A percentile compares a stretch with the other conserved stretches of the same genome.
Evolutionary conservation across 371 early-diverging fungal species (phyloP).

Genomic region (Mortierella sp.): DNA sequence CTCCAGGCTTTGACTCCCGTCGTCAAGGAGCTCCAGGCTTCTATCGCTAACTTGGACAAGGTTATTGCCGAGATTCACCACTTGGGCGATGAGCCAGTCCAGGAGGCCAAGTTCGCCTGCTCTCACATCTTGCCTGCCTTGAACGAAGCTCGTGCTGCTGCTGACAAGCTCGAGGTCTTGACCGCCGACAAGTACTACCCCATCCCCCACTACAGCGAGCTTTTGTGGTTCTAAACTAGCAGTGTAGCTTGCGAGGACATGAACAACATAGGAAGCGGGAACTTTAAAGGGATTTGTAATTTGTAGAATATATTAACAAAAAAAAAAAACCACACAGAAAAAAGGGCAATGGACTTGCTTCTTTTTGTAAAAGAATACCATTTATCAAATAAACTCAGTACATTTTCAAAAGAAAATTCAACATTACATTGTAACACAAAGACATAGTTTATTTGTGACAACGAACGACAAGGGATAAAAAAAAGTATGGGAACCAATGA

Average conservation of each 20-base stretch:
- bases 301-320: conserved; percentile 4
- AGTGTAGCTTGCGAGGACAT: background rate
- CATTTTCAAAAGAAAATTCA: too few species aligned
- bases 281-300: background rate
- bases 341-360: background rate
- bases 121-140: conserved; percentile 75
- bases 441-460: background rate
- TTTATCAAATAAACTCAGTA: conserved; percentile 1
- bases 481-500: background rate
- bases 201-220: conserved; percentile 96
- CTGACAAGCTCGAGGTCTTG: conserved; percentile 86
- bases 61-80: conserved; percentile 61
- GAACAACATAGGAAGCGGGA: conserved; percentile 1
- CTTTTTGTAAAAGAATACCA: conserved; percentile 11
- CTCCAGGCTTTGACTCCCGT: conserved; percentile 78
- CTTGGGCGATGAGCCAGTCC: conserved; percentile 68
- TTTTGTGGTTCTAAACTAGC: conserved; percentile 70
- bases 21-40: conserved; percentile 66
- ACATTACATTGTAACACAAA: background rate
- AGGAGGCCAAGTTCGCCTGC: conserved; percentile 75
- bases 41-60: conserved; percentile 25
- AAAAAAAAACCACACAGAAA: background rate
- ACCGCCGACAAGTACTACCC: conserved; percentile 95
- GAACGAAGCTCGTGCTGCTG: conserved; percentile 77
- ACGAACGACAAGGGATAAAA: background rate